Base-by-base conservation (phyloP, 441 rosid genomes). In the Pelargonium citronellum region DNA sequence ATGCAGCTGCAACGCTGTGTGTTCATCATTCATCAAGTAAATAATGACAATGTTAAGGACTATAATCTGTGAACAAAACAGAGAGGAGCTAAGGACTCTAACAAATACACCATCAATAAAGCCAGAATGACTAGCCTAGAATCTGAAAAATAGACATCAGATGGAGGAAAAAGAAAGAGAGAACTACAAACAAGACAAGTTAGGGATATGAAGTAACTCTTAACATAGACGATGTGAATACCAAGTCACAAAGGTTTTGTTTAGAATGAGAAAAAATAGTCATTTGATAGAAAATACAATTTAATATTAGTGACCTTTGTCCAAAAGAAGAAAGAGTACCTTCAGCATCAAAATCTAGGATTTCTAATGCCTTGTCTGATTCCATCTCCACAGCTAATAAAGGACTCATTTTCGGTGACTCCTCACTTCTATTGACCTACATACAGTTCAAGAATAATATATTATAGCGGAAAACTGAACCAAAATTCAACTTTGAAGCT, bases 361-460 rank as follows among this genome's bases (percentile, higher is more conserved):
- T 57, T 57, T 57, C 62, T 17, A 17, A 16, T 57, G 62, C 12
- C 27, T 57, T 22, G 1, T 16, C 27, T 57, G 62, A 8, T 57
- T 57, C 62, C 62, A 57, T 11, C 62, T 57, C 24, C 62, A 57
- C 62, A 57, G 62, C 7, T 37, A 37, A 37, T 6, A 37, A 37
- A 37, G 41, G 41, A 37, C 41, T 37, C 7, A 3, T 0, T 22
- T 57, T 57, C 0, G 62, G 62, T 57, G 20, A 0, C 62, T 57
- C 62, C 62, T 57, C 62, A 19, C 62, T 57, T 57, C 62, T 57
- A 19, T 57, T 57, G 62, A 57, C 62, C 62, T 57, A 19, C 11
- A 57, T 7, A 57, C 62, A 57, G 16, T 57, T 57, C 19, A 7
- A 57, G 27, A 57, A 57, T 10, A 7, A 19, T 57, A 57, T 16